phyloP scores from a whole-genome alignment of 164 flowering plant genomes.

The Akebia trifoliata region DNA sequence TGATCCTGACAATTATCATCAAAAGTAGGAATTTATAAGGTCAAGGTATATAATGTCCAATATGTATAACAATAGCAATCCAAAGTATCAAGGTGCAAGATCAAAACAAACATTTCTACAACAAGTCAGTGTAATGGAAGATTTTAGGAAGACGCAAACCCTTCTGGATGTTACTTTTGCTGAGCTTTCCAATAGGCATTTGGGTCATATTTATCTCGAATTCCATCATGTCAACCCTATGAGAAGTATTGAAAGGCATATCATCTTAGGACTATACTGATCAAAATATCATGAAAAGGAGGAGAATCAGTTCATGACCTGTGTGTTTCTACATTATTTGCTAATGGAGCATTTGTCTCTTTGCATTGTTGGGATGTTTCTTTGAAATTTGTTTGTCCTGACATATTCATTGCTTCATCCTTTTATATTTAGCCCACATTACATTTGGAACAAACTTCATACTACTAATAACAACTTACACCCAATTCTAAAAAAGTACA shows the following conservation, averaged over 20 bases:
- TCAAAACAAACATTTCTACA: not conserved
- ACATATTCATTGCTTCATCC: no score
- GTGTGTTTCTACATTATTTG: conserved; percentile 83
- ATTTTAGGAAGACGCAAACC: conserved; percentile 39
- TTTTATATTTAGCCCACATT: no score
- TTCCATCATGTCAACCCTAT: conserved; percentile 97
- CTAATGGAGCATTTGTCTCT: conserved; percentile 59
- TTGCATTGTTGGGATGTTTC: conserved; percentile 25
- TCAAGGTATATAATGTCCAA: no score
- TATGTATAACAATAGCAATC: no score
- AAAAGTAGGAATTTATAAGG: no score
- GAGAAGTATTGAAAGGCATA: conserved; percentile 3
- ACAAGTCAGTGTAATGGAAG: not conserved
- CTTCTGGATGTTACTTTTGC: conserved; percentile 82
- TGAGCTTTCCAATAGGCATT: conserved; percentile 98
- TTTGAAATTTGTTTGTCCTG: conserved; percentile 45
- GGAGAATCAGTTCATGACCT: conserved; percentile 39
- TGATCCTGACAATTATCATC: no score
- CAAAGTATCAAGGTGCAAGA: no score
- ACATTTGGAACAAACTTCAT: no score
- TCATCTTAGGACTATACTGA: no score
- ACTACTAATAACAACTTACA: no score
- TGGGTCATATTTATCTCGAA: conserved; percentile 94
- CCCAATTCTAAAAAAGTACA: no score
- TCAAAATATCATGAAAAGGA: not conserved